phyloP scores from a whole-genome alignment of 805 yeast species.

The Grigorovia yakushimaensis region DNA sequence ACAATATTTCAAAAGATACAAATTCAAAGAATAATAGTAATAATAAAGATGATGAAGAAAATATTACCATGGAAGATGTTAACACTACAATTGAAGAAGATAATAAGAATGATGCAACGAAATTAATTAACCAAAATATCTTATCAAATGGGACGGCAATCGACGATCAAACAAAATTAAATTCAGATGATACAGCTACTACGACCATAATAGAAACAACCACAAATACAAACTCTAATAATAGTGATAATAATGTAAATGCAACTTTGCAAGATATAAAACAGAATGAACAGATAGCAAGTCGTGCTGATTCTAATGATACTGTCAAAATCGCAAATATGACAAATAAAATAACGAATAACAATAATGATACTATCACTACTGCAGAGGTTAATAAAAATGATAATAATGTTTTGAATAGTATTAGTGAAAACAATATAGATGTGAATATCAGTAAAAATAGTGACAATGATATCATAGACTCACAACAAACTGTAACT shows the following conservation, averaged over 20 bases:
- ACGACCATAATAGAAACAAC: background rate
- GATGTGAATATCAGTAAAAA: constrained; percentile 9
- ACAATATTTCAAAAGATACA: too few species aligned
- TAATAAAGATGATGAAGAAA: background rate
- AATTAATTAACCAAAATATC: background rate
- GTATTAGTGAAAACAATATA: too few species aligned
- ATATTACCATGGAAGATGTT: constrained; percentile 6
- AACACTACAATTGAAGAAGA: constrained; percentile 14
- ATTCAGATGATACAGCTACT: background rate
- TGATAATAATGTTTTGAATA: too few species aligned
- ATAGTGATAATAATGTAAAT: too few species aligned
- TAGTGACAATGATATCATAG: constrained; percentile 6
- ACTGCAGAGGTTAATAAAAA: too few species aligned
- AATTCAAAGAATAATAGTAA: too few species aligned
- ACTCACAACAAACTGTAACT: constrained; percentile 4
- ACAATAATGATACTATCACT: background rate
- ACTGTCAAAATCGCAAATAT: too few species aligned
- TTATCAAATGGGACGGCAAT: background rate
- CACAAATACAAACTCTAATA: background rate
- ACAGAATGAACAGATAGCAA: too few species aligned
- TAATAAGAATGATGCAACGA: background rate
- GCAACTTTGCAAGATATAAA: too few species aligned
- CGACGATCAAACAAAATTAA: background rate
- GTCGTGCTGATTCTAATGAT: too few species aligned
- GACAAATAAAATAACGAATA: background rate